Conservation (phyloP, 169 alveolate genomes). For the Cyclospora cayetanensis region DNA sequence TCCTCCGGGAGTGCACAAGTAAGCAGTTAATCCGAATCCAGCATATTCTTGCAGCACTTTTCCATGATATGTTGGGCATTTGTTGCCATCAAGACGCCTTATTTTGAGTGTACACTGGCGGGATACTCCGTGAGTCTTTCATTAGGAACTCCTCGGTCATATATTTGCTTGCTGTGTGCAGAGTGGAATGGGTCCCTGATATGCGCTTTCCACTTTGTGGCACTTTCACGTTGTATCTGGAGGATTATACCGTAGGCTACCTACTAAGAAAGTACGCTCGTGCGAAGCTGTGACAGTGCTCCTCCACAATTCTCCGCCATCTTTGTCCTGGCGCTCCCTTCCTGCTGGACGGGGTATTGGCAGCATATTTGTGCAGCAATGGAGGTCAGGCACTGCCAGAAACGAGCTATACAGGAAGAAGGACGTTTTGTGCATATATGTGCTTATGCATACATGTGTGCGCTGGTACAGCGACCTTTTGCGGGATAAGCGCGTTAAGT, state of each 20-base stretch:
- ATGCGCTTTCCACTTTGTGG: conserved; percentile 90
- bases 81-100: neutral
- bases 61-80: neutral
- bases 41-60: neutral
- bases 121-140: neutral
- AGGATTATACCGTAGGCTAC: conserved; percentile 94
- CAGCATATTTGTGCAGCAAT: too few species aligned
- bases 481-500: conserved; percentile 88
- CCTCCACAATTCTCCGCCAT: too few species aligned
- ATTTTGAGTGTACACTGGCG: neutral
- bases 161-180: conserved; percentile 18
- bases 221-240: conserved; percentile 89
- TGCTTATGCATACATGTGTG: neutral
- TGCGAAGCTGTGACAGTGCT: too few species aligned
- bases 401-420: too few species aligned
- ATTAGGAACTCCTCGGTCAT: neutral
- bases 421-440: neutral
- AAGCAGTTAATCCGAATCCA: too few species aligned
- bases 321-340: too few species aligned
- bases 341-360: too few species aligned
- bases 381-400: too few species aligned
- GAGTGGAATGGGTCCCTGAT: conserved; percentile 90
- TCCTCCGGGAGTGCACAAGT: conserved; percentile 70
- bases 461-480: conserved; percentile 82
- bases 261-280: conserved; percentile 83